A percentile compares a stretch with the other conserved stretches of the same genome.
Evolutionary conservation across 495 filamentous ascomycete genomes (phyloP).

Genomic region (Xanthoparmelia taractica): DNA sequence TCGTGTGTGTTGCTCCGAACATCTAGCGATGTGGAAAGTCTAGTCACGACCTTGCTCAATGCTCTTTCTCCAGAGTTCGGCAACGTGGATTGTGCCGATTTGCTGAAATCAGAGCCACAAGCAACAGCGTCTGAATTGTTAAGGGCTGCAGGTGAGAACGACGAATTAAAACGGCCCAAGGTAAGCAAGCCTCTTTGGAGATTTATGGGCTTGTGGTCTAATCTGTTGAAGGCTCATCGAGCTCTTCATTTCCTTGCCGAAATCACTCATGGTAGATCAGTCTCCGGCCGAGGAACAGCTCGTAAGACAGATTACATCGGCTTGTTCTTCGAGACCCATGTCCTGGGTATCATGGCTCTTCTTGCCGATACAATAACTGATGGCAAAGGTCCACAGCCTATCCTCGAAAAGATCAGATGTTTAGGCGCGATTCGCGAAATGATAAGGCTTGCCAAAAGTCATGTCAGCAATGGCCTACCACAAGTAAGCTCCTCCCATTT

Average conservation of each 20-base stretch:
- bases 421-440: conserved; percentile 81
- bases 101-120: conserved; percentile 70
- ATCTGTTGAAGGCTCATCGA: conserved; percentile 41
- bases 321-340: conserved; percentile 73
- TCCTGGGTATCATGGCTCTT: conserved; percentile 79
- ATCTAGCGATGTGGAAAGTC: conserved; percentile 53
- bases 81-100: conserved; percentile 53
- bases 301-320: conserved; percentile 54
- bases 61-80: conserved; percentile 62
- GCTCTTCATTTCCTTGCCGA: conserved; percentile 62
- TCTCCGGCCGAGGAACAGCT: conserved; percentile 37
- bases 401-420: conserved; percentile 64
- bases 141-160: conserved; percentile 65
- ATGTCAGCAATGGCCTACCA: conserved; percentile 70
- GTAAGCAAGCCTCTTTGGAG: conserved; percentile 36
- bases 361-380: conserved; percentile 79
- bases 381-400: conserved; percentile 45
- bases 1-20: conserved; percentile 71
- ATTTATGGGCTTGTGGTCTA: conserved; percentile 18
- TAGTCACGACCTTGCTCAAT: conserved; percentile 59
- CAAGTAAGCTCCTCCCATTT: conserved; percentile 49
- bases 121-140: conserved; percentile 72
- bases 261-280: conserved; percentile 48
- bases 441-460: conserved; percentile 61
- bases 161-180: conserved; percentile 50